phyloP scores from a whole-genome alignment of 108 stramenopile species.

The Aureococcus anophagefferens region DNA sequence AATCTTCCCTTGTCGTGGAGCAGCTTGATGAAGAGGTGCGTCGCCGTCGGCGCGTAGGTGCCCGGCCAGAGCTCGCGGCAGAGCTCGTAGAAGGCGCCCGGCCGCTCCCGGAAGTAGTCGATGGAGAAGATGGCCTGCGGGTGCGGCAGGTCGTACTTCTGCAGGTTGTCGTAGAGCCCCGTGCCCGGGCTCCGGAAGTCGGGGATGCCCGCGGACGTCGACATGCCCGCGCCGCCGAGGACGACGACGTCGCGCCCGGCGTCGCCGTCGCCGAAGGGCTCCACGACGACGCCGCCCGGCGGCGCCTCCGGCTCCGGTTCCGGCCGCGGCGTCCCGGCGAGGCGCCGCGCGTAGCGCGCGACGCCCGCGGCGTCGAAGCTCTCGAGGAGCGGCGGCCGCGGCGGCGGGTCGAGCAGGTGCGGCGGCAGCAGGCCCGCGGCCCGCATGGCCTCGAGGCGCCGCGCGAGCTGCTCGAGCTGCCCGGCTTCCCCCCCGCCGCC shows the following conservation, averaged over 20 bases:
- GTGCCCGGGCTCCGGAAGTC: slow-evolving; percentile 84
- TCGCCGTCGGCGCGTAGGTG: slow-evolving; percentile 62
- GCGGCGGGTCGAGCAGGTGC: background rate
- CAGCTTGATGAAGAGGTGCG: slow-evolving; percentile 75
- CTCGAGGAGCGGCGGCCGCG: background rate
- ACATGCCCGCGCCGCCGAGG: slow-evolving; percentile 4
- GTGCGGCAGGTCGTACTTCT: slow-evolving; percentile 72
- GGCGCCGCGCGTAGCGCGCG: background rate
- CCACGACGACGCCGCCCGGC: too few relatives aligned
- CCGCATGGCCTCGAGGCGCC: background rate
- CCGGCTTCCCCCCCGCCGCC: too few relatives aligned
- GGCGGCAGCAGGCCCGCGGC: background rate
- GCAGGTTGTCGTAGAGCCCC: slow-evolving; percentile 77
- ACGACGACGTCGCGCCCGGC: background rate
- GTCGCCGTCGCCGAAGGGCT: background rate
- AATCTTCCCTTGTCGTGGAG: slow-evolving; percentile 65
- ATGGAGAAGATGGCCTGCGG: slow-evolving; percentile 87
- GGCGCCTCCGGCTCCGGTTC: too few relatives aligned
- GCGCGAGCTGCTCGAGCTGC: background rate
- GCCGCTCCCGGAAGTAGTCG: slow-evolving; percentile 46
- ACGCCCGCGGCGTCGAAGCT: background rate
- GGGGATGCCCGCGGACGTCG: slow-evolving; percentile 69
- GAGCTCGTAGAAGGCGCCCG: slow-evolving; percentile 28
- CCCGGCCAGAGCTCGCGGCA: slow-evolving; percentile 72
- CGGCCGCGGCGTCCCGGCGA: too few relatives aligned